These are phyloP conservation scores for Yamadazyma sp. DNA, from an alignment of 1,139 yeast genomes.

Conservation along the genomic window DNA sequence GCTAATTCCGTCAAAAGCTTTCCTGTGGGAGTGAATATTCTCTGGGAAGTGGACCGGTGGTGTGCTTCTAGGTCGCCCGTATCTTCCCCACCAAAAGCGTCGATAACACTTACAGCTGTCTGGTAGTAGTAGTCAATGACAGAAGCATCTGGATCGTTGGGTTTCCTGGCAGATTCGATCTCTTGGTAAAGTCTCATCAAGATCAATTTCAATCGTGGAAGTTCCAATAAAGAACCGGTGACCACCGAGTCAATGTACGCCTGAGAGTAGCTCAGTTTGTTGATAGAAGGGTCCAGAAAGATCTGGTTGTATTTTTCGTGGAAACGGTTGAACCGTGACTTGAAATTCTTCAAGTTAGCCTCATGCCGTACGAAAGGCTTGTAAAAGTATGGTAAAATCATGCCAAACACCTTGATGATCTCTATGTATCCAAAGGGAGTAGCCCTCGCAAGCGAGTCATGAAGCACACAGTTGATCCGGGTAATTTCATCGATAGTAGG, in stretches of 20 bases:
- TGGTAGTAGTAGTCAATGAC: constrained; percentile 42
- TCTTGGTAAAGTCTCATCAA: constrained; percentile 52
- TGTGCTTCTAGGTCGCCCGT: too few species aligned
- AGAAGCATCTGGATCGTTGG: constrained; percentile 1
- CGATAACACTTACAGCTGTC: constrained; percentile 64
- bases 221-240: constrained; percentile 63
- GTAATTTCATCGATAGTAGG: constrained; percentile 95
- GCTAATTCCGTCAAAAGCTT: constrained; percentile 83
- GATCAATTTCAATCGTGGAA: constrained; percentile 68
- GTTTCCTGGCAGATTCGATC: constrained; percentile 15
- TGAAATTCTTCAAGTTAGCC: constrained; percentile 55
- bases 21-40: constrained; percentile 91
- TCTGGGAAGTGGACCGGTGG: constrained; percentile 27
- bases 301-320: constrained; percentile 42
- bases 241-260: constrained; percentile 67
- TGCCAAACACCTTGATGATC: constrained; percentile 73
- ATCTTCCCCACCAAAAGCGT: constrained; percentile 63
- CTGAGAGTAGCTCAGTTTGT: constrained; percentile 45
- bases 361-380: constrained; percentile 92
- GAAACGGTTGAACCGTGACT: constrained; percentile 45
- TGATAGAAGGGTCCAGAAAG: constrained; percentile 33
- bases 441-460: constrained; percentile 72
- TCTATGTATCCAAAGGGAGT: constrained; percentile 68
- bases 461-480: constrained; percentile 78
- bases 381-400: constrained; percentile 83